Evolutionary conservation across 257 asterid genomes (phyloP).

Genomic region (Solanum lignicaule): DNA sequence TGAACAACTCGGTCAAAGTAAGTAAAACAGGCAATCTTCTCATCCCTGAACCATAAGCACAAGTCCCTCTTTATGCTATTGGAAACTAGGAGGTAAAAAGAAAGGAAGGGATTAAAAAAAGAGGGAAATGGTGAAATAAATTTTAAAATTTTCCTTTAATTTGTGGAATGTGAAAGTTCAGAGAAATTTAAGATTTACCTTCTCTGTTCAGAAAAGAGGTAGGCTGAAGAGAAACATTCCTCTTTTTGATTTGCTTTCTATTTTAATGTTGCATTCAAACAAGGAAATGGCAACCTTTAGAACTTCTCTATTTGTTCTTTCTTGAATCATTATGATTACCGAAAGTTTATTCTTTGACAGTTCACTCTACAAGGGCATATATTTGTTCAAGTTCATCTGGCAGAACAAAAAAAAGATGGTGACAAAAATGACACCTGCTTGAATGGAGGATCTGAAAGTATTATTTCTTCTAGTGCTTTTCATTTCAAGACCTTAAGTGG

Average conservation of each 20-base stretch:
- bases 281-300: background rate
- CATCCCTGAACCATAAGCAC: background rate
- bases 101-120: background rate
- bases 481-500: slow-evolving; percentile 67
- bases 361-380: slow-evolving; percentile 86
- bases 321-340: background rate
- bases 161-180: background rate
- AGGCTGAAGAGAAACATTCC: background rate
- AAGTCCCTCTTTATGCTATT: background rate
- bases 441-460: slow-evolving; percentile 39
- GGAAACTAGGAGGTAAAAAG: background rate
- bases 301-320: background rate
- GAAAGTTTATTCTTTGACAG: slow-evolving; percentile 20
- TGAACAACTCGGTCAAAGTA: slow-evolving; percentile 94
- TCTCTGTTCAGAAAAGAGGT: background rate
- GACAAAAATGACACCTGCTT: slow-evolving; percentile 16
- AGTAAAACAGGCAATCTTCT: slow-evolving; percentile 11
- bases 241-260: background rate
- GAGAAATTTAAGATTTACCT: background rate
- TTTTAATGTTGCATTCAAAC: background rate
- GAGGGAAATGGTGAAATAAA: background rate
- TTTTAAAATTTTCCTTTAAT: background rate
- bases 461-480: slow-evolving; percentile 14
- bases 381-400: slow-evolving; percentile 76
- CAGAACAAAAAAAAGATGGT: slow-evolving; percentile 41